Conservation (phyloP, 2,329 filamentous ascomycete genomes). For the Mycocentrospora acerina region DNA sequence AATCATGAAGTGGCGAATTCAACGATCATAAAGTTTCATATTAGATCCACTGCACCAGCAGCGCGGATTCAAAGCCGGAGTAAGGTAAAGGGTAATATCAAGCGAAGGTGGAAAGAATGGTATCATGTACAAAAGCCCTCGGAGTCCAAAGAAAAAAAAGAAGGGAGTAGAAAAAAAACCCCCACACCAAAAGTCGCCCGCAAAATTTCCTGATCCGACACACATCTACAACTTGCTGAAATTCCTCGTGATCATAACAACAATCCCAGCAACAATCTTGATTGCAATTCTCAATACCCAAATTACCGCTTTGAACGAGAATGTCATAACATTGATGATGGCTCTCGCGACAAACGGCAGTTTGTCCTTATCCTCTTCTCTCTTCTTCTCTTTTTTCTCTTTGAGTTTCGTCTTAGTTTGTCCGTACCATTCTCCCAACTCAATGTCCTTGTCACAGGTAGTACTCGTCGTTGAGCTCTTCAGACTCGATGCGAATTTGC, state of each 20-base stretch:
- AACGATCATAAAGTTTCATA: too few relatives aligned
- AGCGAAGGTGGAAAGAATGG: too few relatives aligned
- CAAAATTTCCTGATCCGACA: not conserved
- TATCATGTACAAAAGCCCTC: too few relatives aligned
- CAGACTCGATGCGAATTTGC: conserved; percentile 25
- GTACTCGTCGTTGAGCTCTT: conserved; percentile 18
- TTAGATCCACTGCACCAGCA: too few relatives aligned
- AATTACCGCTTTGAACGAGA: conserved; percentile 46
- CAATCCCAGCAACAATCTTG: conserved; percentile 44
- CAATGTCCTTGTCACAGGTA: conserved; percentile 41
- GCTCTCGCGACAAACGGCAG: conserved; percentile 43
- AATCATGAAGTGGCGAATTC: too few relatives aligned
- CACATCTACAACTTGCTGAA: conserved; percentile 33
- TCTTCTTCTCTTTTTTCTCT: conserved; percentile 31
- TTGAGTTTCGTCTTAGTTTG: conserved; percentile 12
- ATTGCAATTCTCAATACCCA: conserved; percentile 46
- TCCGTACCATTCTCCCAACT: conserved; percentile 41
- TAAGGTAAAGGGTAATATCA: too few relatives aligned
- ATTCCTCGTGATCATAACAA: conserved; percentile 42
- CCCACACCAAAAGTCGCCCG: too few relatives aligned
- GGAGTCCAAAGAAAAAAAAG: not conserved
- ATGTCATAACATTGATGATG: conserved; percentile 42
- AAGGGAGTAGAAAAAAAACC: not conserved
- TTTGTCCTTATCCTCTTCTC: conserved; percentile 36
- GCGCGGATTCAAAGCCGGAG: too few relatives aligned